Conservation (phyloP, 371 early-diverging fungal genomes). For the Mucor velutinosus region DNA sequence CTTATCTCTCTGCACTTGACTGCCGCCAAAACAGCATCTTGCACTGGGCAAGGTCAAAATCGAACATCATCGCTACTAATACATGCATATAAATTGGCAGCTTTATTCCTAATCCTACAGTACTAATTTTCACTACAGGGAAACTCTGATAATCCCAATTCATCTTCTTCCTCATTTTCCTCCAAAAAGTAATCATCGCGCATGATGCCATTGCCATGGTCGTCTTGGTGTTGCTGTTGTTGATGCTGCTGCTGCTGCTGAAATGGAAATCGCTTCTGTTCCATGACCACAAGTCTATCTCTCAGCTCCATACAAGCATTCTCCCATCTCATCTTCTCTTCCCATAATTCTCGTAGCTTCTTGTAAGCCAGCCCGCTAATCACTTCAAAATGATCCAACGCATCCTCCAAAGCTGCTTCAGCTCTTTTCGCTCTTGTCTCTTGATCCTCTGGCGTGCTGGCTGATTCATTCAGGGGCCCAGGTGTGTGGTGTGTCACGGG, state of each 20-base stretch:
- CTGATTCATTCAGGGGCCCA: not conserved
- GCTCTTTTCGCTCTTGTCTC: conserved; percentile 32
- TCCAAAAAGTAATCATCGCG: conserved; percentile 6
- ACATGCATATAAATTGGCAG: not conserved
- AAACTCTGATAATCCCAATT: conserved; percentile 29
- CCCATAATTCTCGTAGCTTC: conserved; percentile 60
- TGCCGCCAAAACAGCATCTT: too few relatives aligned
- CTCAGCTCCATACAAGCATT: conserved; percentile 44
- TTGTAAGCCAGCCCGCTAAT: conserved; percentile 59
- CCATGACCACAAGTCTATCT: conserved; percentile 27
- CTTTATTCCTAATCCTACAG: not conserved
- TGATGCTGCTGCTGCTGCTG: not conserved
- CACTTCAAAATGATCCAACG: conserved; percentile 61
- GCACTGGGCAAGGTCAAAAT: too few relatives aligned
- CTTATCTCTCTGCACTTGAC: too few relatives aligned
- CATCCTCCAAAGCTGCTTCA: conserved; percentile 54
- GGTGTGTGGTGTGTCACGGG: not conserved
- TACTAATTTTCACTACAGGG: conserved; percentile 14
- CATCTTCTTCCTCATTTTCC: conserved; percentile 24
- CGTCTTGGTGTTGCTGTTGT: not conserved
- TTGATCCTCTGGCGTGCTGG: conserved; percentile 14
- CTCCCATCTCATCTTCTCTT: conserved; percentile 53
- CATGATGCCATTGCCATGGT: not conserved
- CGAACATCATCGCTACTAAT: not conserved
- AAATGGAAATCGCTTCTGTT: conserved; percentile 14